Evolutionary conservation across 805 yeast genomes (phyloP).

Genomic region (Hanseniaspora guilliermondii): DNA sequence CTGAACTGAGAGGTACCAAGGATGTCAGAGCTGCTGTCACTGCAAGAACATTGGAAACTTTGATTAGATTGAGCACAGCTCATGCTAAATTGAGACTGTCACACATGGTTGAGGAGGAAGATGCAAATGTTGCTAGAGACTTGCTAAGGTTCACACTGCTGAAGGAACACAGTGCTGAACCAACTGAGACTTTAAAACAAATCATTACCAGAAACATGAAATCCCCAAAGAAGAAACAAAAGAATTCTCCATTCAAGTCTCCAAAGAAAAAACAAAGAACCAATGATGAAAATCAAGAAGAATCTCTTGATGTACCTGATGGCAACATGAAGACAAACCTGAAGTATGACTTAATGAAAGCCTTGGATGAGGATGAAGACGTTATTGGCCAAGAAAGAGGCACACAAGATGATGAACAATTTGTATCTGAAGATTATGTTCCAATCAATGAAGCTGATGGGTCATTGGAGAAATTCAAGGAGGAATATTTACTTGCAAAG

Average conservation of each 20-base stretch:
- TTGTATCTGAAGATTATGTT: background rate
- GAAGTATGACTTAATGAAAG: background rate
- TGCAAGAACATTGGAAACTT: conserved; percentile 88
- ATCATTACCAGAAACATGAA: conserved; percentile 20
- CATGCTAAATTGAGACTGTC: conserved; percentile 92
- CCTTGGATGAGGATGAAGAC: conserved; percentile 4
- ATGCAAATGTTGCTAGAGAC: conserved; percentile 77
- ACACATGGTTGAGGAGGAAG: conserved; percentile 55
- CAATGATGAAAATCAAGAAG: background rate
- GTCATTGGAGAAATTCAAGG: background rate
- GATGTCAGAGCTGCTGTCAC: conserved; percentile 84
- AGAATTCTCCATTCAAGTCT: conserved; percentile 25
- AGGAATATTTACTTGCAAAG: conserved; percentile 32
- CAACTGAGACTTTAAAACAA: conserved; percentile 16
- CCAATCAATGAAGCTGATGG: background rate
- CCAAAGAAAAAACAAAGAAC: conserved; percentile 25
- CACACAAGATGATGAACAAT: background rate
- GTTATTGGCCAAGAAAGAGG: background rate
- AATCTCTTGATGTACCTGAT: background rate
- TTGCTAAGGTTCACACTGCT: conserved; percentile 75
- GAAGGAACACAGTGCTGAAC: conserved; percentile 23
- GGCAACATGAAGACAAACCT: background rate
- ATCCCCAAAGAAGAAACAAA: conserved; percentile 16
- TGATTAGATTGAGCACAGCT: conserved; percentile 88
- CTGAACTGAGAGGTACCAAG: conserved; percentile 75